These are phyloP conservation scores for Jamesozyma lodderae DNA, from an alignment of 805 yeast genomes.

Conservation along the genomic window DNA sequence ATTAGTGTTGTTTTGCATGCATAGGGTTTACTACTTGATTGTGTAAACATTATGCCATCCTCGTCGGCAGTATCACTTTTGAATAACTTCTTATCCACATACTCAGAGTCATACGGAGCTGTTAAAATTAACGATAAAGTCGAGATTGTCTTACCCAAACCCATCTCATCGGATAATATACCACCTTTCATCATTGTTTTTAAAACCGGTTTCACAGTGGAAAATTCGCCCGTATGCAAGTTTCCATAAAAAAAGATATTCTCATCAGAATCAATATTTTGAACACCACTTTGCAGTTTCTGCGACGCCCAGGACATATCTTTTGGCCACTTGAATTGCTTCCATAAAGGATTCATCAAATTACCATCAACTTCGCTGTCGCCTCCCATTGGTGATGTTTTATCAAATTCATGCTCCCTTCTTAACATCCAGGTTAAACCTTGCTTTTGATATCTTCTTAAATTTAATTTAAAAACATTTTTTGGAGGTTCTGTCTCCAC, in stretches of 20 bases:
- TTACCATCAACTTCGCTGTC: slow-evolving; percentile 38
- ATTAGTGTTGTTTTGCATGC: slow-evolving; percentile 69
- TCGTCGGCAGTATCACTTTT: slow-evolving; percentile 3
- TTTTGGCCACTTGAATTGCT: slow-evolving; percentile 64
- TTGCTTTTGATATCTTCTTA: slow-evolving; percentile 74
- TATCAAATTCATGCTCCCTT: slow-evolving; percentile 53
- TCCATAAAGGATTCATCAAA: slow-evolving; percentile 80
- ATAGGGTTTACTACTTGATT: slow-evolving; percentile 30
- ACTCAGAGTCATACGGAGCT: slow-evolving; percentile 43
- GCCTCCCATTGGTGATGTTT: slow-evolving; percentile 14
- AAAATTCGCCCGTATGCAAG: slow-evolving; percentile 69
- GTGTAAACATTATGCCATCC: background rate
- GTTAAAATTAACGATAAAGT: slow-evolving; percentile 65
- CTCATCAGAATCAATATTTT: background rate
- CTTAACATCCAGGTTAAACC: slow-evolving; percentile 87
- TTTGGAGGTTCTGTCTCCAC: slow-evolving; percentile 52
- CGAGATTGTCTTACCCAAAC: slow-evolving; percentile 86
- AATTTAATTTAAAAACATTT: slow-evolving; percentile 43
- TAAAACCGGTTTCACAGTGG: slow-evolving; percentile 56
- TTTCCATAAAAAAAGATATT: slow-evolving; percentile 56
- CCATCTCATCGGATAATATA: slow-evolving; percentile 93
- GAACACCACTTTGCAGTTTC: slow-evolving; percentile 7
- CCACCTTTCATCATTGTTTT: slow-evolving; percentile 66
- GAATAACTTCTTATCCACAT: slow-evolving; percentile 6
- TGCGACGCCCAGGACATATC: slow-evolving; percentile 34